A percentile compares a stretch with the other conserved stretches of the same genome.
Evolutionary conservation across 805 yeast genomes (phyloP).

Genomic region (Kodamaea hsintzibuensis): DNA sequence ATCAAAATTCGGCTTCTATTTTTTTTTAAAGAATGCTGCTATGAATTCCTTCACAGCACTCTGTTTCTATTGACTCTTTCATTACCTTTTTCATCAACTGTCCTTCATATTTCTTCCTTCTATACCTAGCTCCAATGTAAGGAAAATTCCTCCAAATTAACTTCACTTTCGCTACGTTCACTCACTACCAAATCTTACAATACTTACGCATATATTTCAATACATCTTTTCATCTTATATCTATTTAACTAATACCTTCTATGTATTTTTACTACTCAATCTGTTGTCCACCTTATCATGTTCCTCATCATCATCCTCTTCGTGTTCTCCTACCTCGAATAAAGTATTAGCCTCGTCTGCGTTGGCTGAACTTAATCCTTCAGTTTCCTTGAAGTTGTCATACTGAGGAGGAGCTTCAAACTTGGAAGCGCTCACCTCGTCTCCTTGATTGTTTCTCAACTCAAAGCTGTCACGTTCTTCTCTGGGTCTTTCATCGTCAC

Average conservation of each 20-base stretch:
- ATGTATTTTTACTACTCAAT: constrained; percentile 5
- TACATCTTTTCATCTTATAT: neutral
- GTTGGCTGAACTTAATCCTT: neutral
- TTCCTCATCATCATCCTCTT: neutral
- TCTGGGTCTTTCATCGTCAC: constrained; percentile 36
- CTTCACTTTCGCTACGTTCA: too few relatives aligned
- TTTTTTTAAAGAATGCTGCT: too few relatives aligned
- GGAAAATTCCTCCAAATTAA: too few relatives aligned
- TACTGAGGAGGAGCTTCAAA: constrained; percentile 34
- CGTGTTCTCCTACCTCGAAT: constrained; percentile 35
- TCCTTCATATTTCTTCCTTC: too few relatives aligned
- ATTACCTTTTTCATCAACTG: too few relatives aligned
- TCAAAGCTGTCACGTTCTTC: constrained; percentile 39
- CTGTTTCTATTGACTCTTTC: too few relatives aligned
- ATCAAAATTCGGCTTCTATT: too few relatives aligned
- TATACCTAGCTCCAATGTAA: too few relatives aligned
- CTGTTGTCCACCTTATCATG: constrained; percentile 11
- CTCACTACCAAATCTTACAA: neutral
- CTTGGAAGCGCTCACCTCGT: neutral
- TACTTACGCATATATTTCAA: neutral
- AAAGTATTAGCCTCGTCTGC: constrained; percentile 30
- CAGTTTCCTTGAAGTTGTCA: constrained; percentile 21
- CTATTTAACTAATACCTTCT: neutral
- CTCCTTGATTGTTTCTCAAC: constrained; percentile 23
- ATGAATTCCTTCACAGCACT: too few relatives aligned